Evolutionary conservation across 805 yeast species (phyloP).

Genomic region (Kodamaea nitidulidarum): DNA sequence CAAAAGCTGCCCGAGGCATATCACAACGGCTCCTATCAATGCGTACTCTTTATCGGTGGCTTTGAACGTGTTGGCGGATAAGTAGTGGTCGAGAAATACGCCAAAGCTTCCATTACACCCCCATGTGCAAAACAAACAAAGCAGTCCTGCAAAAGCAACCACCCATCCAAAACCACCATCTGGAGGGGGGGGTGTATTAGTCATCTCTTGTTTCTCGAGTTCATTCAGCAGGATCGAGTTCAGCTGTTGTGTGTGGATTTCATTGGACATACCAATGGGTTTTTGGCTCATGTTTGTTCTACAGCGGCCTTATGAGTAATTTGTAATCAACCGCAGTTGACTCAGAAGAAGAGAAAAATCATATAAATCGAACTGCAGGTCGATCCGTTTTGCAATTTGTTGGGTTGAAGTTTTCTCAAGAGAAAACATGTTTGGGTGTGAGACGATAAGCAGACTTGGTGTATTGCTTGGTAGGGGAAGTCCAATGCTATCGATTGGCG

Average conservation of each 20-base stretch:
- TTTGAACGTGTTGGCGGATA: conserved; percentile 33
- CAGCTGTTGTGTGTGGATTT: background rate
- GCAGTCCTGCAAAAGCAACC: conserved; percentile 47
- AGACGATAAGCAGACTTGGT: too few species aligned
- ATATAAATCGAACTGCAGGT: background rate
- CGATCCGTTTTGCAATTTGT: too few species aligned
- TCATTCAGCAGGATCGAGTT: background rate
- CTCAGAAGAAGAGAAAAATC: background rate
- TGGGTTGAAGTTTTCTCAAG: too few species aligned
- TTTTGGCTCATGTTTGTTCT: too few species aligned
- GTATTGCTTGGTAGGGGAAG: too few species aligned
- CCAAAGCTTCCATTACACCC: conserved; percentile 62
- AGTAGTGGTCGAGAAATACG: conserved; percentile 51
- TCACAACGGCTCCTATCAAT: conserved; percentile 47
- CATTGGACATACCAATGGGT: too few species aligned
- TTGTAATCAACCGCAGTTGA: too few species aligned
- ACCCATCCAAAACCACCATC: conserved; percentile 57
- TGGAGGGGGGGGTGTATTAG: conserved; percentile 6
- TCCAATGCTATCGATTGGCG: too few species aligned
- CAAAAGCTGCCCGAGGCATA: conserved; percentile 52
- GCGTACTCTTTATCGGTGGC: conserved; percentile 49
- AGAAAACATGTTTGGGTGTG: too few species aligned
- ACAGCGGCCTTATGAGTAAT: too few species aligned
- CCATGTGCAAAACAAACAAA: conserved; percentile 46
- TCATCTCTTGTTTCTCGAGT: background rate